phyloP scores from a whole-genome alignment of 352 stramenopile genomes.

The Phytophthora foliorum region DNA sequence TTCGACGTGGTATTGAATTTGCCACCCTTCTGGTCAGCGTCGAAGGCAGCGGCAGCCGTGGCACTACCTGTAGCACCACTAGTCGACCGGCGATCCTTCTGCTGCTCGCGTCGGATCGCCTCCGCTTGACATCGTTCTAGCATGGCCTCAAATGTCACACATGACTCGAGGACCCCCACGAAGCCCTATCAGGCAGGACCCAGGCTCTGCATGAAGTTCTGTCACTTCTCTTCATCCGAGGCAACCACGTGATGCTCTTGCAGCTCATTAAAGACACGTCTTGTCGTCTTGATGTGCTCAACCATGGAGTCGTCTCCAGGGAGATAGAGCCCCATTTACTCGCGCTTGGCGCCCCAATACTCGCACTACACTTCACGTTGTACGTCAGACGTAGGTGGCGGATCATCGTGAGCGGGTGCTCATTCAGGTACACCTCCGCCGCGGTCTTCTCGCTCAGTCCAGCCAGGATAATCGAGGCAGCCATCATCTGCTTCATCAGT shows the following conservation, averaged over 20 bases:
- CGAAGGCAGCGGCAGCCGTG: background rate
- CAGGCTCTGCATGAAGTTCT: slow-evolving; percentile 20
- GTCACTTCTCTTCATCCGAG: slow-evolving; percentile 9
- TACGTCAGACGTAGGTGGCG: slow-evolving; percentile 8
- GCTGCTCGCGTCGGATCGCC: slow-evolving; percentile 12
- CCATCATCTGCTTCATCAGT: slow-evolving; percentile 12
- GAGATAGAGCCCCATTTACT: slow-evolving; percentile 7
- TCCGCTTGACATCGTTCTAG: slow-evolving; percentile 17
- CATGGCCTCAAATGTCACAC: too few species aligned
- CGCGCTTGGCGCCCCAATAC: background rate
- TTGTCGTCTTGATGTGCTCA: slow-evolving; percentile 16
- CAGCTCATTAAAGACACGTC: slow-evolving; percentile 20
- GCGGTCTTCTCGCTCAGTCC: slow-evolving; percentile 9
- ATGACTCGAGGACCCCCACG: slow-evolving; percentile 8
- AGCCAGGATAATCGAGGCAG: slow-evolving; percentile 4
- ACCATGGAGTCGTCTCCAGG: slow-evolving; percentile 11
- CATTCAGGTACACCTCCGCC: slow-evolving; percentile 17
- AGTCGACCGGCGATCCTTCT: slow-evolving; percentile 1
- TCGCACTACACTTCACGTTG: slow-evolving; percentile 21
- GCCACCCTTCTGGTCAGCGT: background rate
- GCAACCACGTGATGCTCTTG: slow-evolving; percentile 7
- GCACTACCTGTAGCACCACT: background rate
- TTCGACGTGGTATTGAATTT: slow-evolving; percentile 5
- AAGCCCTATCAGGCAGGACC: slow-evolving; percentile 17
- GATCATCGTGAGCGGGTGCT: slow-evolving; percentile 12